Evolutionary conservation across 2,329 filamentous ascomycete genomes (phyloP).

Genomic region (Ilyonectria sp.): DNA sequence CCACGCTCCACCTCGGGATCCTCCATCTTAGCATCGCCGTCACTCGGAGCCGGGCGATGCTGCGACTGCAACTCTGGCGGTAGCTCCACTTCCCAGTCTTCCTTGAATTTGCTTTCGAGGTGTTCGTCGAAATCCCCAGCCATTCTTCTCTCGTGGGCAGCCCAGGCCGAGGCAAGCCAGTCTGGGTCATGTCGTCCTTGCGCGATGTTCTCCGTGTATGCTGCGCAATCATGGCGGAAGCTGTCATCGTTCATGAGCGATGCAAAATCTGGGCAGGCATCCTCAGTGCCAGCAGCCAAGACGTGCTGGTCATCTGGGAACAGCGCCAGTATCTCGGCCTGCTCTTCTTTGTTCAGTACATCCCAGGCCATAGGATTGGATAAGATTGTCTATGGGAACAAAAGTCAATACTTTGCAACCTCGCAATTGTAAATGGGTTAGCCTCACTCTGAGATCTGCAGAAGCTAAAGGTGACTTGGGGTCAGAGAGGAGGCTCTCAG

Average conservation of each 20-base stretch:
- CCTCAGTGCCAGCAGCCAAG: conserved; percentile 51
- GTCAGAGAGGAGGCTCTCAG: conserved; percentile 54
- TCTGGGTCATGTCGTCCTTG: conserved; percentile 66
- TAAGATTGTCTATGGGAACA: conserved; percentile 52
- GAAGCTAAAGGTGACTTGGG: conserved; percentile 57
- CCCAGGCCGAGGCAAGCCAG: conserved; percentile 68
- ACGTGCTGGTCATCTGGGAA: conserved; percentile 58
- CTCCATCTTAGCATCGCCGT: conserved; percentile 36
- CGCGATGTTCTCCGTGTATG: conserved; percentile 62
- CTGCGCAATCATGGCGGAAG: conserved; percentile 63
- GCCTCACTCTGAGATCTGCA: conserved; percentile 55
- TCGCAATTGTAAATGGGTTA: neutral
- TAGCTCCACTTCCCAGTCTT: conserved; percentile 63
- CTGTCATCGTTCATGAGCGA: conserved; percentile 63
- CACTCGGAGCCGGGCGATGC: conserved; percentile 3
- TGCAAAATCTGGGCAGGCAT: conserved; percentile 58
- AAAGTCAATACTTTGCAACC: neutral
- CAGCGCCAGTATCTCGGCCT: conserved; percentile 54
- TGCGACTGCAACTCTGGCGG: conserved; percentile 51
- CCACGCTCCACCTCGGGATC: conserved; percentile 8
- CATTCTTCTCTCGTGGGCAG: conserved; percentile 64
- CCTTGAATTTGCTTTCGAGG: conserved; percentile 60
- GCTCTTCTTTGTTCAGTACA: conserved; percentile 52
- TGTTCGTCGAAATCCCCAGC: conserved; percentile 66
- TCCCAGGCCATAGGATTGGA: conserved; percentile 58